These are phyloP conservation scores for Hirschfeldia incana DNA, from an alignment of 345 rosid species.

Conservation along the genomic window DNA sequence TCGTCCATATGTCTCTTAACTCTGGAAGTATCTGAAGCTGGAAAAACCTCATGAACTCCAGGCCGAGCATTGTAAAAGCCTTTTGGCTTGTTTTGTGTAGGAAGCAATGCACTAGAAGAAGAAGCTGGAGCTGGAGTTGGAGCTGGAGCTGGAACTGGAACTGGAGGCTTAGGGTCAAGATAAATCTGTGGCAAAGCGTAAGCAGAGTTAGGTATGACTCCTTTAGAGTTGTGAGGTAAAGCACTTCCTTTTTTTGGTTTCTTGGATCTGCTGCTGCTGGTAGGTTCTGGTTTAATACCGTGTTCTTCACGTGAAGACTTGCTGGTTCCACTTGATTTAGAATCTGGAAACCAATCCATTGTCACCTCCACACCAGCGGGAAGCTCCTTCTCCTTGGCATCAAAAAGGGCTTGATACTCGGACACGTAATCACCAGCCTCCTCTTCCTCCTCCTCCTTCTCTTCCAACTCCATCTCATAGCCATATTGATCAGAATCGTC, in stretches of 20 bases:
- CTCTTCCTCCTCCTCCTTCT: conserved; percentile 41
- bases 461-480: conserved; percentile 36
- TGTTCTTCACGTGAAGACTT: conserved; percentile 18
- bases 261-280: conserved; percentile 14
- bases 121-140: neutral
- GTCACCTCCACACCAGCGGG: conserved; percentile 83
- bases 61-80: neutral
- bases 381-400: conserved; percentile 57
- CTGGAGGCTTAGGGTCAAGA: conserved; percentile 34
- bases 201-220: conserved; percentile 23
- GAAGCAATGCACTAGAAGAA: conserved; percentile 23
- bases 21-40: conserved; percentile 26
- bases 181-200: conserved; percentile 33
- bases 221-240: conserved; percentile 25
- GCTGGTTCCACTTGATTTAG: conserved; percentile 34
- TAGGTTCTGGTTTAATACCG: conserved; percentile 10
- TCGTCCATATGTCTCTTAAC: conserved; percentile 47
- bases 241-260: conserved; percentile 16
- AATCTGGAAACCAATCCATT: conserved; percentile 60
- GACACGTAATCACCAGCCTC: conserved; percentile 49
- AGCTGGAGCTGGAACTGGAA: conserved; percentile 2
- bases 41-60: conserved; percentile 16
- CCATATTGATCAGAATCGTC: conserved; percentile 31
- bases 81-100: conserved; percentile 2
- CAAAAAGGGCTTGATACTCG: conserved; percentile 66